Evolutionary conservation across 2,329 filamentous ascomycete species (phyloP).

Genomic region (Aspergillus terreus): DNA sequence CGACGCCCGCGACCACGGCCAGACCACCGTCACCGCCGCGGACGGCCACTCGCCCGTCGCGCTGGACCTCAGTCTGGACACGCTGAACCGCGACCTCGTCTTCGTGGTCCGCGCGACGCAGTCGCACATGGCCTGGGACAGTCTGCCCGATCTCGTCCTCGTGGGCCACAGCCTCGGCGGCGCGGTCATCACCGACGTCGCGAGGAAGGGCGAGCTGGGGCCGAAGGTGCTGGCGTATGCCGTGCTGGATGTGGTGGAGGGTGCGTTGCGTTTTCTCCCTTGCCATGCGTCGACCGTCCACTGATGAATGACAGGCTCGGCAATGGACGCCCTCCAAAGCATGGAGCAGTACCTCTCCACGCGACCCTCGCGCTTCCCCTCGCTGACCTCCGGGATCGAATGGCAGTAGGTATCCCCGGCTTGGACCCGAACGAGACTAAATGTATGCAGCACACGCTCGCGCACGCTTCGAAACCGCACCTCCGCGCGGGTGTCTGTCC

Average conservation of each 20-base stretch:
- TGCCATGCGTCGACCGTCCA: not conserved
- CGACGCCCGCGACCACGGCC: slow-evolving; percentile 85
- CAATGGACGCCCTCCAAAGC: slow-evolving; percentile 87
- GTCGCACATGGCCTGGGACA: slow-evolving; percentile 66
- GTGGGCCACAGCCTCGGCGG: slow-evolving; percentile 92
- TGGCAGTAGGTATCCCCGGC: slow-evolving; percentile 65
- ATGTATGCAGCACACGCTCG: slow-evolving; percentile 58
- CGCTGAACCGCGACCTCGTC: slow-evolving; percentile 69
- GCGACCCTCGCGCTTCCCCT: slow-evolving; percentile 73
- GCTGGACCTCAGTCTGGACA: slow-evolving; percentile 67
- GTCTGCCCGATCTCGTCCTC: slow-evolving; percentile 71
- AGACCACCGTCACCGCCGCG: slow-evolving; percentile 43
- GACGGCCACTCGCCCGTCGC: slow-evolving; percentile 28
- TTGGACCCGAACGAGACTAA: not conserved
- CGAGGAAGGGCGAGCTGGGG: slow-evolving; percentile 64
- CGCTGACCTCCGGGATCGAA: slow-evolving; percentile 74
- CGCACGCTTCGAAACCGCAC: slow-evolving; percentile 78
- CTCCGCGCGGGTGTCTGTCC: slow-evolving; percentile 85
- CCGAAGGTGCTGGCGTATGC: slow-evolving; percentile 73
- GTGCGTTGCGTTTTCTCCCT: slow-evolving; percentile 18
- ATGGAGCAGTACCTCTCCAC: slow-evolving; percentile 91
- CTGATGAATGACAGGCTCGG: slow-evolving; percentile 56
- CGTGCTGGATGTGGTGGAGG: slow-evolving; percentile 92
- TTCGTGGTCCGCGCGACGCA: slow-evolving; percentile 66
- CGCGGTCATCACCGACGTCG: slow-evolving; percentile 82